Evolutionary conservation across 108 stramenopile genomes (phyloP), one percentile per base, ranked within the genome.

Genomic region (Cyclotella cryptica): DNA sequence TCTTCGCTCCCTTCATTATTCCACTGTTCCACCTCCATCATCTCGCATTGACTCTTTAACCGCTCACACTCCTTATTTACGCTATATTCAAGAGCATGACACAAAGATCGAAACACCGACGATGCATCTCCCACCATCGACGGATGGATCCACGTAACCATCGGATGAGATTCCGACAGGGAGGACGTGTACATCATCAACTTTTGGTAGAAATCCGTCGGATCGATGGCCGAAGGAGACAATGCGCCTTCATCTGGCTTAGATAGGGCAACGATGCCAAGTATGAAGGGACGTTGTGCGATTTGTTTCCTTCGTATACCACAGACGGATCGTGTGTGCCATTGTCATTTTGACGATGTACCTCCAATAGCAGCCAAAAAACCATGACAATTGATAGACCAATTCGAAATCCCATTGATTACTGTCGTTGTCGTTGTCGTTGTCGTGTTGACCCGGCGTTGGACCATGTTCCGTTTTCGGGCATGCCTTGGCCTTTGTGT

Each of bases 71-170:
- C 81, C n/a, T 46, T 35, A 4, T 58, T n/a, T 17, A 66, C 35
- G 11, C 74, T 75, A 14, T 21, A 59, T 60, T 82, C 74, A 30
- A 82, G 43, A 4, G 71, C 44, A 3, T 43, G 43, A 14, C 75
- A 35, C 70, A 82, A 75, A 43, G 61, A 66, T 53, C 81, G 74
- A 60, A 82, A 82, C n/a, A 75, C 64, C 21, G 69, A 40, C 10
- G 81, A 74, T n/a, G 74, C 74, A 66, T 82, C 81, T 0, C 57
- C 81, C 9, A 81, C 68, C 40, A 64, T 59, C 21, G 67, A 63
- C 28, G 80, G 67, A 49, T 81, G 51, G 41, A 81, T 70, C 14
- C 51, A 3, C 1, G 57, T n/a, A 27, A 54, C 30, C 6, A 13
- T 66, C 27, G 18, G 11, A 64, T 72, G 51, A 22, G 45, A n/a